These are phyloP conservation scores for Apiotrichum porosum DNA, from an alignment of 1,284 basidiomycete species.

Conservation along the genomic window DNA sequence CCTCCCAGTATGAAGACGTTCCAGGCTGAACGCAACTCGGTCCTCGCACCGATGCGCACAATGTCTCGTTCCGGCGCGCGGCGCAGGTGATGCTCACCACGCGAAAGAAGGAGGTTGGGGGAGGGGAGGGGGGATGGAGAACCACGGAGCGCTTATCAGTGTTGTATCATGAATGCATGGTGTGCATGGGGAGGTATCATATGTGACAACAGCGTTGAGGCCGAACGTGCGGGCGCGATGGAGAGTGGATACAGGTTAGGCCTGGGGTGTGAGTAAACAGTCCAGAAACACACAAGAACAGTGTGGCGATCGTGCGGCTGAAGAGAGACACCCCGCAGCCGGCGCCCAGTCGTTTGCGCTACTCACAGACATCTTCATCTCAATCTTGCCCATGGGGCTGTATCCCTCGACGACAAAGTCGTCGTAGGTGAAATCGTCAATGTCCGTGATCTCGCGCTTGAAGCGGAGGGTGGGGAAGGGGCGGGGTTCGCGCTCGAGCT, in stretches of 20 bases:
- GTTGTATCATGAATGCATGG: constrained; percentile 6
- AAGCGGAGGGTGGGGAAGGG: constrained; percentile 78
- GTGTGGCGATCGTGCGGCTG: too few relatives aligned
- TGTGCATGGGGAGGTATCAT: not conserved
- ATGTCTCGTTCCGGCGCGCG: constrained; percentile 5
- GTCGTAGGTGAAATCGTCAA: constrained; percentile 75
- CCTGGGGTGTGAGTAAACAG: too few relatives aligned
- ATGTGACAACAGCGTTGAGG: not conserved
- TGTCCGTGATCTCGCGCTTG: constrained; percentile 58
- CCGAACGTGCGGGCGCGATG: not conserved
- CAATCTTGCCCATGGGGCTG: constrained; percentile 74
- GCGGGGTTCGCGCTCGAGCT: constrained; percentile 72
- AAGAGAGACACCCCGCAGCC: too few relatives aligned
- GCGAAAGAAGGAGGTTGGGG: too few relatives aligned
- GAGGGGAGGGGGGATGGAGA: too few relatives aligned
- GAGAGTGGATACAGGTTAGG: not conserved
- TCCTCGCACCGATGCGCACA: constrained; percentile 19
- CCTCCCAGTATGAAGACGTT: not conserved
- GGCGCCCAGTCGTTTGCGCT: too few relatives aligned
- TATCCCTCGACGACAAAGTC: constrained; percentile 87
- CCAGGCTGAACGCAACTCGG: constrained; percentile 1
- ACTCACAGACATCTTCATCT: constrained; percentile 95
- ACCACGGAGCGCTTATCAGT: not conserved
- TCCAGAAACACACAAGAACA: too few relatives aligned
- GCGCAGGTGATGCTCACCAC: too few relatives aligned